Evolutionary conservation across 345 rosid species (phyloP), one percentile per base, ranked within the genome.

Genomic region (Linum trigynum): DNA sequence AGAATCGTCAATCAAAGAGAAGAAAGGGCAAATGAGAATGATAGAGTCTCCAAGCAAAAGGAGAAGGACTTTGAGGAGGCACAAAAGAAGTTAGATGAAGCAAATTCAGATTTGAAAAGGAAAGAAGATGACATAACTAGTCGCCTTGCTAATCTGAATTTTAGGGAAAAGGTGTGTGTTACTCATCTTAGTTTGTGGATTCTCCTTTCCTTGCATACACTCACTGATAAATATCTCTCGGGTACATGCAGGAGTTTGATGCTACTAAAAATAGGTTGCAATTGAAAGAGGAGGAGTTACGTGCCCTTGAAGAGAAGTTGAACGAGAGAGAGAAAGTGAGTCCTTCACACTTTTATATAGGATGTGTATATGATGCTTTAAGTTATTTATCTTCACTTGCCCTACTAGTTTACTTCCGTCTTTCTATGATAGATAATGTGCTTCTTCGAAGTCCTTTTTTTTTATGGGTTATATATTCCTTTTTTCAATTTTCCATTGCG

Each of bases 1-100:
- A 79, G 84, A 77, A 71, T 88, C 70, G 76, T 90, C 55, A 86
- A 85, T 65, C 95, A 90, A 75, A 86, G 97, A 74, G 99, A 94
- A 83, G 92, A 94, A 66, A 88, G 87, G 74, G 89, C 96, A 62
- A 94, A 85, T 71, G 95, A 85, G 69, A 82, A 74, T 59, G 89
- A 88, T 78, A 85, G 70, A 75, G 75, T 85, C 43, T 75, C 79
- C 61, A 90, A 85, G 77, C 84, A 78, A 71, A 94, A 88, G 72
- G 89, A 88, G 81, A 88, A 82, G 72, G 84, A 84, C 51, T 78
- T 90, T 71, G 97, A 94, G 72, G 92, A 83, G 69, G 64, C 78
- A 23, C 95, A 85, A 65, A 85, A 83, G 84, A 84, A 76, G 78
- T 82, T 86, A 45, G 92, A 88, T 64, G 88, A 78, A 48, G 86